A percentile compares a stretch with the other conserved stretches of the same genome.
These are phyloP conservation scores for Exophiala spinifera DNA, from an alignment of 2,329 filamentous ascomycete species.

Conservation along the genomic window DNA sequence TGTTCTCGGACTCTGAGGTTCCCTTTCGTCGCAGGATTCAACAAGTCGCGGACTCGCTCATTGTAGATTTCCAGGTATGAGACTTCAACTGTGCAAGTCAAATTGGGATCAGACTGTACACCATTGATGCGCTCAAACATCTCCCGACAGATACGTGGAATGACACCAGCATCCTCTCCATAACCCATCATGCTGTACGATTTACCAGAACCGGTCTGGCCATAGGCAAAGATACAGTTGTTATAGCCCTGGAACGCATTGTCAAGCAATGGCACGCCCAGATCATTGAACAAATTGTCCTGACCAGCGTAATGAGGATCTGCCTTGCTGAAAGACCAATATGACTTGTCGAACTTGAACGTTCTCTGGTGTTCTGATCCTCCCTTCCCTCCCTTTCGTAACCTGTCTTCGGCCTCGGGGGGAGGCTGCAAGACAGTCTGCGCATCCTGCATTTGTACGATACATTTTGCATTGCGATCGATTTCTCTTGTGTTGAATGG, in stretches of 20 bases:
- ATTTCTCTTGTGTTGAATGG: constrained; percentile 97
- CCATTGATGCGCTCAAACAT: constrained; percentile 86
- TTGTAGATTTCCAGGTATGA: constrained; percentile 99
- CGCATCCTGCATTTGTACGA: constrained; percentile 90
- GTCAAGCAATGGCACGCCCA: constrained; percentile 86
- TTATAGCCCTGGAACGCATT: constrained; percentile 99
- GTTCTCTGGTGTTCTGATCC: constrained; percentile 67
- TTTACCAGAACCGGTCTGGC: constrained; percentile 96
- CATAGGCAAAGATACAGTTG: constrained; percentile 99
- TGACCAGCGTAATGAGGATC: constrained; percentile 85
- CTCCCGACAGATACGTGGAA: constrained; percentile 92
- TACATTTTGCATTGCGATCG: constrained; percentile 89
- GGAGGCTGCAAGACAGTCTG: constrained; percentile 85
- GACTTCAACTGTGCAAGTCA: constrained; percentile 91
- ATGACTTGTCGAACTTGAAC: constrained; percentile 95
- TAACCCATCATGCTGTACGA: constrained; percentile 99
- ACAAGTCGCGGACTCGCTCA: constrained; percentile 88
- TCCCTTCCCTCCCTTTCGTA: constrained; percentile 46
- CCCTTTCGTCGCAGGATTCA: constrained; percentile 93
- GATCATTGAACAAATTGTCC: constrained; percentile 79
- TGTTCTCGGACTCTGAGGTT: constrained; percentile 97
- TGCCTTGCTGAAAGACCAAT: constrained; percentile 91
- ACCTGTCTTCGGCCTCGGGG: constrained; percentile 54
- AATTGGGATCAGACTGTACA: constrained; percentile 69
- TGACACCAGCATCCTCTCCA: constrained; percentile 90